Evolutionary conservation across 1,139 yeast species (phyloP).

Genomic region (Diutina ranongensis): DNA sequence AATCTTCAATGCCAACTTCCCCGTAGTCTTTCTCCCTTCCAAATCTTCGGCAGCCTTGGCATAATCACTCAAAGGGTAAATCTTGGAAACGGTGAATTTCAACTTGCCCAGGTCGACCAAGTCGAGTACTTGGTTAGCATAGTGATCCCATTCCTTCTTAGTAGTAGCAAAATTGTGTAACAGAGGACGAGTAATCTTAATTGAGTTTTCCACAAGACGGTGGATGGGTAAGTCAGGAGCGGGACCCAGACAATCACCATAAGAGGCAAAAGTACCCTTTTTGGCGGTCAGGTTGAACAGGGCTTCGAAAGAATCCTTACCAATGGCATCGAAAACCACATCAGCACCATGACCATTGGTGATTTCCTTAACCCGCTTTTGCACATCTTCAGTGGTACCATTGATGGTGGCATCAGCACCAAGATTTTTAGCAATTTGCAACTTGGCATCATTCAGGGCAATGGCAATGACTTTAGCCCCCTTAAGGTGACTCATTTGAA

Average conservation of each 20-base stretch:
- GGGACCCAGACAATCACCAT: conserved; percentile 81
- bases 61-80: conserved; percentile 56
- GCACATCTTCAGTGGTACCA: conserved; percentile 33
- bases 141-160: conserved; percentile 47
- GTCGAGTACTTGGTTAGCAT: conserved; percentile 33
- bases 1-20: conserved; percentile 57
- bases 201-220: conserved; percentile 46
- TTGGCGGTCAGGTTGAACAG: conserved; percentile 52
- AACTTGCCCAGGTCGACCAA: conserved; percentile 28
- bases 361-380: conserved; percentile 46
- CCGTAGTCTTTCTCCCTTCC: conserved; percentile 68
- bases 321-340: conserved; percentile 72
- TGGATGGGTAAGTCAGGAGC: conserved; percentile 27
- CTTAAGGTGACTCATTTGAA: conserved; percentile 45
- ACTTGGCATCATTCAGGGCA: conserved; percentile 64
- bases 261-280: conserved; percentile 66
- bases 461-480: conserved; percentile 82
- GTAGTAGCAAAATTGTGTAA: conserved; percentile 39
- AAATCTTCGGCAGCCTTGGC: conserved; percentile 50
- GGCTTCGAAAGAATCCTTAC: conserved; percentile 65
- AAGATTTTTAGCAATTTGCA: conserved; percentile 44
- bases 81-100: conserved; percentile 38
- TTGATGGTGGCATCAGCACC: not conserved
- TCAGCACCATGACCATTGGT: conserved; percentile 65
- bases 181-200: conserved; percentile 53